Conservation (phyloP, 2,329 filamentous ascomycete genomes). For the Pseudocercospora crystallina region DNA sequence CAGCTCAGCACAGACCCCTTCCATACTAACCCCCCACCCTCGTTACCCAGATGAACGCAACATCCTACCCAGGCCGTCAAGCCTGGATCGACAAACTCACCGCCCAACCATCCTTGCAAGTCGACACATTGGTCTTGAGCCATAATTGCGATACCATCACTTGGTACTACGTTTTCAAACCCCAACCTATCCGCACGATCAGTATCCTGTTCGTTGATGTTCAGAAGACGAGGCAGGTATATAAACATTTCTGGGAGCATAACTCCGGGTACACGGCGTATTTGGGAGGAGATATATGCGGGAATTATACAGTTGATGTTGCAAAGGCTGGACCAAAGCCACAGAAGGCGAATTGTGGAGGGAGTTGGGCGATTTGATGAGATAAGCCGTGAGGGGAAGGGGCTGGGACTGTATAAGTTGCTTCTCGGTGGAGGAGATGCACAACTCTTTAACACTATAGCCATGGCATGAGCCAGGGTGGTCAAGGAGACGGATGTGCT, state of each 20-base stretch:
- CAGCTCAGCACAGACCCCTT: too few relatives aligned
- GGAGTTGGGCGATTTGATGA: too few relatives aligned
- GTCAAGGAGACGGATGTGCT: too few relatives aligned
- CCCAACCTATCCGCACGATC: slow-evolving; percentile 4
- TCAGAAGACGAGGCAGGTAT: slow-evolving; percentile 1
- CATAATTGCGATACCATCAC: slow-evolving; percentile 10
- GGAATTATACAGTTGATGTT: too few relatives aligned
- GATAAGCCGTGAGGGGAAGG: too few relatives aligned
- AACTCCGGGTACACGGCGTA: slow-evolving; percentile 4
- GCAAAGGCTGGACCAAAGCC: too few relatives aligned
- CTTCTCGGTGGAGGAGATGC: too few relatives aligned
- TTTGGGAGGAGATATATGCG: slow-evolving; percentile 5
- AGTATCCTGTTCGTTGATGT: slow-evolving; percentile 7
- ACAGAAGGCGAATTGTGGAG: too few relatives aligned
- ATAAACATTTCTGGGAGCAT: slow-evolving; percentile 8
- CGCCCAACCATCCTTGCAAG: neutral
- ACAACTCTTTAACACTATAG: too few relatives aligned
- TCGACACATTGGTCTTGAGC: slow-evolving; percentile 3
- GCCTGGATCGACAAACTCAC: slow-evolving; percentile 5
- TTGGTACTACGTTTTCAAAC: slow-evolving; percentile 5
- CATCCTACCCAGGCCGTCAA: slow-evolving; percentile 1
- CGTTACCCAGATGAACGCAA: slow-evolving; percentile 3
- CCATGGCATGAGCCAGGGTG: too few relatives aligned
- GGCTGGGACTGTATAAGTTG: too few relatives aligned
- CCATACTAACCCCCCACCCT: too few relatives aligned